Percentiles rank a stretch among this genome's conserved stretches.
Conservation (phyloP, 257 asterid genomes). For the Pogostemon cablin region DNA sequence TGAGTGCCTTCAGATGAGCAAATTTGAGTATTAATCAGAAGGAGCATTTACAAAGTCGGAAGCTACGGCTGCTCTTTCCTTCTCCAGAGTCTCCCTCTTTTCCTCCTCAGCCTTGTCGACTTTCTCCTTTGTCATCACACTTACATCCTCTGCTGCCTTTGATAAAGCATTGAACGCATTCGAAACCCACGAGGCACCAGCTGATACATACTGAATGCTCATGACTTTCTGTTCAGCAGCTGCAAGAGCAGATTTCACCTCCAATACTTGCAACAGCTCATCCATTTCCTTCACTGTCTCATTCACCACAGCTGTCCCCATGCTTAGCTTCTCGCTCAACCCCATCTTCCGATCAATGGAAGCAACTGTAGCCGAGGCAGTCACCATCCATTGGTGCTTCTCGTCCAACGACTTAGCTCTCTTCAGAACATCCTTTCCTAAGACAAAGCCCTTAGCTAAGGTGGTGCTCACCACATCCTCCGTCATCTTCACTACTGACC, state of each 20-base stretch:
- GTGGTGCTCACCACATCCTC: constrained; percentile 64
- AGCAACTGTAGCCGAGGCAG: constrained; percentile 58
- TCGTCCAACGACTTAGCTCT: constrained; percentile 56
- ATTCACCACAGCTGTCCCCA: constrained; percentile 49
- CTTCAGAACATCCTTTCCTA: constrained; percentile 63
- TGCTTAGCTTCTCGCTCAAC: constrained; percentile 51
- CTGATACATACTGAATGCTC: constrained; percentile 45
- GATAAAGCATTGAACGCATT: constrained; percentile 45
- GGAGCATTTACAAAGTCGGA: constrained; percentile 34
- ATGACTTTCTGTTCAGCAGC: constrained; percentile 57
- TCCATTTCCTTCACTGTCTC: constrained; percentile 54
- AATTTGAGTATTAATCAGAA: constrained; percentile 33
- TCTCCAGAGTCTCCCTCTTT: constrained; percentile 32
- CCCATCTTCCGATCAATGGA: constrained; percentile 54
- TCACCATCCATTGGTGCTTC: constrained; percentile 50
- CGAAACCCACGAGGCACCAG: constrained; percentile 61
- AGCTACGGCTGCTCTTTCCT: constrained; percentile 35
- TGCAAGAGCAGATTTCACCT: constrained; percentile 46
- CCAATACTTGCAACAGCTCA: constrained; percentile 47
- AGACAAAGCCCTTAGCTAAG: constrained; percentile 60
- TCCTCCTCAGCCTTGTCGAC: constrained; percentile 51
- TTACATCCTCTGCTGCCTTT: constrained; percentile 57
- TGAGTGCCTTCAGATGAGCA: too few relatives aligned
- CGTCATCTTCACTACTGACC: constrained; percentile 40
- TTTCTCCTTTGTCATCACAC: constrained; percentile 51